phyloP scores from a whole-genome alignment of 305 asterid genomes.

The Fraxinus dipetala region DNA sequence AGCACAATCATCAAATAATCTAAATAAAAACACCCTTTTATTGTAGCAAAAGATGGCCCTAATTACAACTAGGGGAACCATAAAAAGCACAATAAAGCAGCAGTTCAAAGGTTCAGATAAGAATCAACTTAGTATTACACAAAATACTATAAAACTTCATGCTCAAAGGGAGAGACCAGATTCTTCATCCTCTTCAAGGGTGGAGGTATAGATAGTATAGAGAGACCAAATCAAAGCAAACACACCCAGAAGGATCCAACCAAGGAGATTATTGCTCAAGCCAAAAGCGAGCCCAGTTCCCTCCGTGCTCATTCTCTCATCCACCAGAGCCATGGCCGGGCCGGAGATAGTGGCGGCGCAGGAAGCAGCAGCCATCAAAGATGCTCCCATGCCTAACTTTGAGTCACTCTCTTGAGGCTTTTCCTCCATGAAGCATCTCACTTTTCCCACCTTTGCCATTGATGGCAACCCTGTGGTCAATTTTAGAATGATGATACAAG shows the following conservation, averaged over 20 bases:
- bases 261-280: constrained; percentile 78
- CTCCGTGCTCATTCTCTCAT: constrained; percentile 89
- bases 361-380: constrained; percentile 55
- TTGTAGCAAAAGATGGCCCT: background rate
- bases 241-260: constrained; percentile 73
- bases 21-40: background rate
- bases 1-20: background rate
- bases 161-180: constrained; percentile 74
- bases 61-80: constrained; percentile 2
- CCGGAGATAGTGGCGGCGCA: constrained; percentile 61
- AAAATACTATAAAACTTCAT: background rate
- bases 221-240: constrained; percentile 78
- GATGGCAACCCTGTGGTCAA: constrained; percentile 54
- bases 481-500: background rate
- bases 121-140: constrained; percentile 23
- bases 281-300: constrained; percentile 94
- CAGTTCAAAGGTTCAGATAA: constrained; percentile 27
- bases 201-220: constrained; percentile 49
- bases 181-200: constrained; percentile 87
- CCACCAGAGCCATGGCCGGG: constrained; percentile 91
- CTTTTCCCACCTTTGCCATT: constrained; percentile 51
- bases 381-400: constrained; percentile 55
- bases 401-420: constrained; percentile 41
- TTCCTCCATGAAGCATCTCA: constrained; percentile 59
- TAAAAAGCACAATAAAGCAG: constrained; percentile 16